Evolutionary conservation across 2,329 filamentous ascomycete species (phyloP).

Genomic region (Rosellinia necatrix): DNA sequence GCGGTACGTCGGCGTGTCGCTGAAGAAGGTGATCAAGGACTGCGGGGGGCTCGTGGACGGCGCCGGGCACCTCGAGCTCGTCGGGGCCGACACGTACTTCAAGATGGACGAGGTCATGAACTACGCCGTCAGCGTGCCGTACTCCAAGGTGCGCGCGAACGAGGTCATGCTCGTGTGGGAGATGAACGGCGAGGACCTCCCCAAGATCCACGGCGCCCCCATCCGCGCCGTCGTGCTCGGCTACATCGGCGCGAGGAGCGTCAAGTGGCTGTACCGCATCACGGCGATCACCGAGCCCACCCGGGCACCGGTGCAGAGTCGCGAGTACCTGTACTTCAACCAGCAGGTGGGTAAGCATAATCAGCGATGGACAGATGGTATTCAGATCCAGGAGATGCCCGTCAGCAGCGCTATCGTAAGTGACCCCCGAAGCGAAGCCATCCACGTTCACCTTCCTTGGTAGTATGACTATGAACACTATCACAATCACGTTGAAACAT

Average conservation of each 20-base stretch:
- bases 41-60: conserved; percentile 64
- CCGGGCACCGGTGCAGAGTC: conserved; percentile 64
- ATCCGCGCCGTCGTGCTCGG: conserved; percentile 66
- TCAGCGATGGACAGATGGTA: conserved; percentile 60
- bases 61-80: conserved; percentile 68
- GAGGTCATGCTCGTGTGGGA: conserved; percentile 73
- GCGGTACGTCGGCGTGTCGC: conserved; percentile 63
- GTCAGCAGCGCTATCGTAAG: conserved; percentile 50
- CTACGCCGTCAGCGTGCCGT: conserved; percentile 70
- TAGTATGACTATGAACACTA: too few relatives aligned
- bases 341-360: conserved; percentile 73
- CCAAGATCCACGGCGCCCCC: conserved; percentile 68
- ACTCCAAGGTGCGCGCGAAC: conserved; percentile 67
- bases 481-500: too few relatives aligned
- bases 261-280: conserved; percentile 67
- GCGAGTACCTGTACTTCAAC: conserved; percentile 71
- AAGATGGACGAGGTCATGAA: conserved; percentile 69
- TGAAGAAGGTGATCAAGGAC: conserved; percentile 72
- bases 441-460: too few relatives aligned
- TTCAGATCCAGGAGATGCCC: conserved; percentile 74
- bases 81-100: conserved; percentile 74
- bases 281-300: conserved; percentile 63
- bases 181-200: conserved; percentile 70
- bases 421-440: too few relatives aligned
- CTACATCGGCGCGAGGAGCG: conserved; percentile 69